These are phyloP conservation scores for Clarireedia homoeocarpa DNA, from an alignment of 2,329 filamentous ascomycete species.

Conservation along the genomic window DNA sequence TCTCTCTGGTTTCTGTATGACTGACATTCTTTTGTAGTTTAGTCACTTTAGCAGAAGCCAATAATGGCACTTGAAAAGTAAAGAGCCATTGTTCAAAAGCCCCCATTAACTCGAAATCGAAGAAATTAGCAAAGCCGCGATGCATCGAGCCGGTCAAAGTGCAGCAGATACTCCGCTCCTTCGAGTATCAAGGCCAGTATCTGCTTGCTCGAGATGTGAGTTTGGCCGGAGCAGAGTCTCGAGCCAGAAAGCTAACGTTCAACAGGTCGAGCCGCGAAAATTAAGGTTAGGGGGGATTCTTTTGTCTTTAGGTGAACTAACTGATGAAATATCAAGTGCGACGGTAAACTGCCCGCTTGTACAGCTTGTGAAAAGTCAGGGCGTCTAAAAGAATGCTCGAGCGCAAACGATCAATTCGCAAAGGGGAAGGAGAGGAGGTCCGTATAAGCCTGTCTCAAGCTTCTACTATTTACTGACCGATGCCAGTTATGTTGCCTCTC, in stretches of 20 bases:
- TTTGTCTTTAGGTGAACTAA: not conserved
- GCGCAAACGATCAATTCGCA: conserved; percentile 92
- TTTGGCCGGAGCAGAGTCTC: conserved; percentile 5
- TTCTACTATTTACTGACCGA: conserved; percentile 14
- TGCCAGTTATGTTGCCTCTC: conserved; percentile 73
- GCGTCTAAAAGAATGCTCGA: conserved; percentile 79
- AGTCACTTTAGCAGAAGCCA: not conserved
- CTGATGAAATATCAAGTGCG: conserved; percentile 51
- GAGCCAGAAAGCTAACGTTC: not conserved
- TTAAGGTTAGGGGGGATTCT: conserved; percentile 53
- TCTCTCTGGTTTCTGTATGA: not conserved
- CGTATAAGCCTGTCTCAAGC: conserved; percentile 12
- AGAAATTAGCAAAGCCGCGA: conserved; percentile 3
- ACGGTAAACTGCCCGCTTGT: conserved; percentile 91
- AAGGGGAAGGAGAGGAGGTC: conserved; percentile 88
- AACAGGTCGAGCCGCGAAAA: conserved; percentile 74
- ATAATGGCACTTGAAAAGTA: not conserved
- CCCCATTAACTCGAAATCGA: not conserved
- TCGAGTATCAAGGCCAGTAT: conserved; percentile 69
- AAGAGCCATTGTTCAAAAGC: not conserved
- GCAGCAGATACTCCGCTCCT: conserved; percentile 44
- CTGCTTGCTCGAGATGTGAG: conserved; percentile 69
- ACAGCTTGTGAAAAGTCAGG: conserved; percentile 92
- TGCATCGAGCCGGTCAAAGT: conserved; percentile 20
- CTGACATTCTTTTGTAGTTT: not conserved